phyloP scores from a whole-genome alignment of 768 basidiomycete species.

The Trichaptum fuscoviolaceum region DNA sequence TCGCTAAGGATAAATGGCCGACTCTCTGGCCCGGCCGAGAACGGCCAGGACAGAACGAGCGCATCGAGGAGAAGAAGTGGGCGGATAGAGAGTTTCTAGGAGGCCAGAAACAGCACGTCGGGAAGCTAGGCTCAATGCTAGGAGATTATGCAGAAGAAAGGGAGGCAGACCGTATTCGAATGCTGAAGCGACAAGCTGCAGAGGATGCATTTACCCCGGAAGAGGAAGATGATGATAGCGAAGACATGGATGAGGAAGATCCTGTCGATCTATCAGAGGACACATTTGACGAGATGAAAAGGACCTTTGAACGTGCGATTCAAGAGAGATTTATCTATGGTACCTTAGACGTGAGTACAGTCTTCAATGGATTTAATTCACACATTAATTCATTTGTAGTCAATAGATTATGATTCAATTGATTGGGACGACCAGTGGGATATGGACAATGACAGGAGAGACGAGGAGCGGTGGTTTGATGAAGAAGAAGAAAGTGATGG shows the following conservation, averaged over 20 bases:
- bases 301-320: conserved; percentile 54
- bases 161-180: conserved; percentile 55
- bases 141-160: conserved; percentile 76
- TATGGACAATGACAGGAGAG: conserved; percentile 49
- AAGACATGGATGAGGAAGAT: conserved; percentile 26
- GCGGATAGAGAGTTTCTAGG: conserved; percentile 54
- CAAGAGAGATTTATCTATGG: conserved; percentile 74
- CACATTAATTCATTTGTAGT: conserved; percentile 31
- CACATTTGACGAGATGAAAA: conserved; percentile 42
- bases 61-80: conserved; percentile 67
- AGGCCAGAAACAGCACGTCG: conserved; percentile 48
- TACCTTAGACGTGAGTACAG: conserved; percentile 52
- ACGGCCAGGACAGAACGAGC: conserved; percentile 45
- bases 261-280: conserved; percentile 26
- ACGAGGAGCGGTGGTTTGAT: conserved; percentile 72
- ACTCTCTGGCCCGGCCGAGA: conserved; percentile 58
- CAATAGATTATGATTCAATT: conserved; percentile 61
- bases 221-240: conserved; percentile 63
- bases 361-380: background rate
- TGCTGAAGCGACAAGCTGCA: conserved; percentile 34
- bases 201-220: conserved; percentile 54
- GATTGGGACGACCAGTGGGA: conserved; percentile 77
- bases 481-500: conserved; percentile 40
- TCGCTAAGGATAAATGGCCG: conserved; percentile 59
- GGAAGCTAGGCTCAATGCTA: conserved; percentile 62